These are phyloP conservation scores for Trichoderma koningii DNA, from an alignment of 2,329 filamentous ascomycete genomes.

Conservation along the genomic window DNA sequence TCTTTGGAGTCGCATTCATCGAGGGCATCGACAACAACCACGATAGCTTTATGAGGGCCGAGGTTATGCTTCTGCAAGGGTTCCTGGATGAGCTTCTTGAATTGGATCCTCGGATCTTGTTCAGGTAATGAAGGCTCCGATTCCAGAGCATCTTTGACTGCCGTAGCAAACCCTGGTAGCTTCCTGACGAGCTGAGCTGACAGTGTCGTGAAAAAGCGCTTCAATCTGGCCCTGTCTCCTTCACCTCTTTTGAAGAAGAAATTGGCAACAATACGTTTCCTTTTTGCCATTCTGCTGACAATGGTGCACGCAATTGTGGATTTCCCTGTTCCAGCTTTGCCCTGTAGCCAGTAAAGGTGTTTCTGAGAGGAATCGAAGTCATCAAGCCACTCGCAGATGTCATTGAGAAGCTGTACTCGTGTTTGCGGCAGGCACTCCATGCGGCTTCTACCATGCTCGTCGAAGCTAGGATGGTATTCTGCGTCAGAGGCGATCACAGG, in stretches of 20 bases:
- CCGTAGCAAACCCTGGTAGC: slow-evolving; percentile 33
- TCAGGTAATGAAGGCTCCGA: slow-evolving; percentile 2
- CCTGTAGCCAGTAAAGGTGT: slow-evolving; percentile 27
- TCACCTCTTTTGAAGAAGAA: slow-evolving; percentile 40
- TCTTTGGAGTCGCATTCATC: slow-evolving; percentile 36
- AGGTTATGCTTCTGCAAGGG: slow-evolving; percentile 14
- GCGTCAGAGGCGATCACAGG: not conserved
- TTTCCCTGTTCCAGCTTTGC: slow-evolving; percentile 32
- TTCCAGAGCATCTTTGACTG: slow-evolving; percentile 2
- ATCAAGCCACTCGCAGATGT: slow-evolving; percentile 19
- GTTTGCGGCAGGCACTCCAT: too few species aligned
- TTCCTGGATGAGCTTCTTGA: slow-evolving; percentile 21
- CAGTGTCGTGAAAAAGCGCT: slow-evolving; percentile 46
- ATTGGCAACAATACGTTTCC: slow-evolving; percentile 34
- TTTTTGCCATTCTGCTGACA: not conserved
- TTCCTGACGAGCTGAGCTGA: slow-evolving; percentile 38
- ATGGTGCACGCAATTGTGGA: slow-evolving; percentile 31
- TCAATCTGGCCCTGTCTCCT: slow-evolving; percentile 44
- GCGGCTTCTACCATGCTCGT: too few species aligned
- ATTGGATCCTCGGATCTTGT: slow-evolving; percentile 23
- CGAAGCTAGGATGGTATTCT: too few species aligned
- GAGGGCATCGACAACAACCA: slow-evolving; percentile 42
- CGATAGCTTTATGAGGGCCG: not conserved
- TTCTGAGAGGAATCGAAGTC: not conserved
- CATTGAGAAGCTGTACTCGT: not conserved